Evolutionary conservation across 192 early-diverging fungal genomes (phyloP).

Genomic region (Martensiomyces pterosporus): DNA sequence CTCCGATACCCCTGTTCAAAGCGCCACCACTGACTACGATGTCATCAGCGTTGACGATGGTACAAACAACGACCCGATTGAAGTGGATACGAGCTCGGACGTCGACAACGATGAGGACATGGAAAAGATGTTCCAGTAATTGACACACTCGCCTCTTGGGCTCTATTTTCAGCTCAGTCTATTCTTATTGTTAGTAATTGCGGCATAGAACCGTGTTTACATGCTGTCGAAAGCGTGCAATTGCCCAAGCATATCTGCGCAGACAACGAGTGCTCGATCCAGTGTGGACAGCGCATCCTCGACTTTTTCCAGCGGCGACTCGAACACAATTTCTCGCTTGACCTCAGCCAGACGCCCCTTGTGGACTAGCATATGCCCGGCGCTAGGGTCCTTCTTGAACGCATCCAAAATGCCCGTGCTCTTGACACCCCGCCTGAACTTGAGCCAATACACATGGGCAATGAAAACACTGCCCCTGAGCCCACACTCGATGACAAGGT

Average conservation of each 20-base stretch:
- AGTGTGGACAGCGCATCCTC: slow-evolving; percentile 8
- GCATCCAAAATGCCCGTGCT: slow-evolving; percentile 35
- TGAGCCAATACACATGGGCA: slow-evolving; percentile 31
- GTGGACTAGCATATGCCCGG: slow-evolving; percentile 36
- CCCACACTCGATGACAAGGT: slow-evolving; percentile 34
- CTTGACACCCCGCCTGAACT: slow-evolving; percentile 25
- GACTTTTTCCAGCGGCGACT: slow-evolving; percentile 11
- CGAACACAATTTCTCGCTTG: slow-evolving; percentile 25
- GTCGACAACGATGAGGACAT: slow-evolving; percentile 38
- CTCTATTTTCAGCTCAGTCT: no score
- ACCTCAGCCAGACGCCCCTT: slow-evolving; percentile 38
- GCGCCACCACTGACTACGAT: no score
- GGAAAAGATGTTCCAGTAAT: slow-evolving; percentile 46
- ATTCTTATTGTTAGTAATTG: background rate
- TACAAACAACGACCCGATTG: slow-evolving; percentile 26
- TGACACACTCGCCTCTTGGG: no score
- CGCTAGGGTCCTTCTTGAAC: slow-evolving; percentile 29
- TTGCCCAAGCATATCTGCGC: slow-evolving; percentile 35
- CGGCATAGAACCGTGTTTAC: background rate
- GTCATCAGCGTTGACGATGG: no score
- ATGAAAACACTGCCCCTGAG: slow-evolving; percentile 14
- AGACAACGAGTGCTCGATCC: slow-evolving; percentile 18
- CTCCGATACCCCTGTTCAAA: no score
- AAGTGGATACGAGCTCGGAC: slow-evolving; percentile 32
- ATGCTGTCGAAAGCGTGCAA: slow-evolving; percentile 32